phyloP scores from a whole-genome alignment of 768 basidiomycete species.

The Hydnum rufescens region DNA sequence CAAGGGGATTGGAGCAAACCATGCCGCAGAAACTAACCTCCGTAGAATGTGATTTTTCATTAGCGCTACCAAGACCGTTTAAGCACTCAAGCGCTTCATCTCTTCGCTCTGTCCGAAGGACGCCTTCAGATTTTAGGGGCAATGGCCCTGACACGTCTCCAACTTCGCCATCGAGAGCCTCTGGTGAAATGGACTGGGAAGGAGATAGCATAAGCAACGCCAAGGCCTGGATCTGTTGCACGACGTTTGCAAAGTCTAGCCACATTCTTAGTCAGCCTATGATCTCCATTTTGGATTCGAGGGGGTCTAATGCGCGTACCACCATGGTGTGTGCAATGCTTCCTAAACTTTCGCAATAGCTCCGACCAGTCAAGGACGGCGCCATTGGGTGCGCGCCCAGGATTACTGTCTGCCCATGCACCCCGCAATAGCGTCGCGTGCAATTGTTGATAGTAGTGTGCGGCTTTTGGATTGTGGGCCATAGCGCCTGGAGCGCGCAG shows the following conservation, averaged over 20 bases:
- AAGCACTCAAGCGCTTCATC: constrained; percentile 38
- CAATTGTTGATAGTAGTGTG: constrained; percentile 63
- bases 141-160: constrained; percentile 22
- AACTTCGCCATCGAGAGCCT: constrained; percentile 37
- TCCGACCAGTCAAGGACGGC: constrained; percentile 47
- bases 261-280: too few relatives aligned
- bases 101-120: constrained; percentile 31
- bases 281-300: too few relatives aligned
- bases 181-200: constrained; percentile 13
- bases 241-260: constrained; percentile 28
- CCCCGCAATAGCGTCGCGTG: constrained; percentile 51
- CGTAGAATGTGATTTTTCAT: background rate
- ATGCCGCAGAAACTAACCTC: background rate
- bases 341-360: constrained; percentile 69
- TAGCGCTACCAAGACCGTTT: constrained; percentile 24
- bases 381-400: constrained; percentile 41
- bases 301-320: constrained; percentile 18
- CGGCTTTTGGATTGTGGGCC: constrained; percentile 35
- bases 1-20: background rate
- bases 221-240: constrained; percentile 44
- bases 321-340: constrained; percentile 44
- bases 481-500: too few relatives aligned
- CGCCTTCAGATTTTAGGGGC: constrained; percentile 36
- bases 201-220: constrained; percentile 25
- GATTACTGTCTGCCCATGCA: constrained; percentile 40